A percentile compares a stretch with the other conserved stretches of the same genome.
These are phyloP conservation scores for Leptodermis oblonga DNA, from an alignment of 257 asterid genomes.

Conservation along the genomic window DNA sequence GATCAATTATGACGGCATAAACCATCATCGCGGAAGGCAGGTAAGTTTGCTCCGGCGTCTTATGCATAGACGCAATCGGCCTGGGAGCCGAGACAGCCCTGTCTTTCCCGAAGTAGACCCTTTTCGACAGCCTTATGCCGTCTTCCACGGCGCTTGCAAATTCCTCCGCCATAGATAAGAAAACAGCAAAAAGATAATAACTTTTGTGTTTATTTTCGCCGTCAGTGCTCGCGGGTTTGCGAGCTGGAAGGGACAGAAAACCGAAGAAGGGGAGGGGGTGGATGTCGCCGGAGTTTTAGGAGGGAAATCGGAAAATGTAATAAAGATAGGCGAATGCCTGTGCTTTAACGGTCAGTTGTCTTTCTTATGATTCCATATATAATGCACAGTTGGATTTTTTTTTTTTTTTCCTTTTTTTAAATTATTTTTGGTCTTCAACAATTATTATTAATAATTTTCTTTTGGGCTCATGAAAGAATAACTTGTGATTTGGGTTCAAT, in stretches of 20 bases:
- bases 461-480: too few relatives aligned
- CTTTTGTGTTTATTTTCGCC: not conserved
- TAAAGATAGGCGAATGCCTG: constrained; percentile 17
- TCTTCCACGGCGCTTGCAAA: constrained; percentile 85
- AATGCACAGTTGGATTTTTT: constrained; percentile 2
- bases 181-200: too few relatives aligned
- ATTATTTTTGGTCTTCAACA: too few relatives aligned
- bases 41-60: constrained; percentile 33
- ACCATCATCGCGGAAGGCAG: constrained; percentile 75
- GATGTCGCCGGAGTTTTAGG: constrained; percentile 13
- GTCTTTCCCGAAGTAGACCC: constrained; percentile 81
- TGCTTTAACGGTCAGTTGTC: constrained; percentile 12
- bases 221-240: constrained; percentile 3
- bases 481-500: too few relatives aligned
- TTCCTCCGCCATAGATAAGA: constrained; percentile 59
- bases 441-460: too few relatives aligned
- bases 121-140: constrained; percentile 75
- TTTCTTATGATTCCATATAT: not conserved
- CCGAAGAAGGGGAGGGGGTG: not conserved
- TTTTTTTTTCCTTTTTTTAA: not conserved
- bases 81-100: constrained; percentile 83
- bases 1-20: constrained; percentile 75
- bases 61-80: constrained; percentile 57
- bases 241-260: constrained; percentile 5
- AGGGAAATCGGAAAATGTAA: not conserved